These are phyloP conservation scores for Populus tomentosa DNA, from an alignment of 441 rosid genomes.

Conservation along the genomic window DNA sequence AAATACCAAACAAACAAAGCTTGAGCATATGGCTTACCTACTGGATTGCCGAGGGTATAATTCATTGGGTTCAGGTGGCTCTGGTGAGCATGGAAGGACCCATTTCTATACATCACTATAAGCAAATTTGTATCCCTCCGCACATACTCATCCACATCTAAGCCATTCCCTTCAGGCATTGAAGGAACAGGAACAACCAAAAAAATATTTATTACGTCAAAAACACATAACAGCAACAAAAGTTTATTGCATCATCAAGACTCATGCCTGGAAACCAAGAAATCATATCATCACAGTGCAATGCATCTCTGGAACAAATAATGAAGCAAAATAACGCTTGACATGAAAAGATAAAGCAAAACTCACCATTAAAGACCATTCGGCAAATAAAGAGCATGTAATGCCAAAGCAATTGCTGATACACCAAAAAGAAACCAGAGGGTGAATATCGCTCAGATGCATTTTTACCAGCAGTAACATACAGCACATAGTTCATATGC, in stretches of 20 bases:
- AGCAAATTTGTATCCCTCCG: conserved; percentile 95
- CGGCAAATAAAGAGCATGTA: conserved; percentile 99
- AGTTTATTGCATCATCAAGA: conserved; percentile 14
- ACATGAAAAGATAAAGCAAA: conserved; percentile 14
- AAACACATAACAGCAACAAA: conserved; percentile 11
- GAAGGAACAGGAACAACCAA: conserved; percentile 20
- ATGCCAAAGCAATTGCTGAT: conserved; percentile 94
- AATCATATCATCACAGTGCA: conserved; percentile 13
- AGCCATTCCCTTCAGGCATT: conserved; percentile 76
- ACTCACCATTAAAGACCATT: conserved; percentile 97
- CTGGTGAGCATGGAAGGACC: conserved; percentile 96
- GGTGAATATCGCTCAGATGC: conserved; percentile 96
- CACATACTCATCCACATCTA: conserved; percentile 99
- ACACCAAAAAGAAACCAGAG: conserved; percentile 99
- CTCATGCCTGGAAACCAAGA: conserved; percentile 7
- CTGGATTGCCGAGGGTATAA: conserved; percentile 96
- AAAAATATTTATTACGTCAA: neutral
- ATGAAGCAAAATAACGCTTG: conserved; percentile 19
- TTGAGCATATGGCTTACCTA: conserved; percentile 45
- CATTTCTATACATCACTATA: conserved; percentile 95
- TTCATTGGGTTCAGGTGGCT: conserved; percentile 95
- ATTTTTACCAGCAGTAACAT: conserved; percentile 85
- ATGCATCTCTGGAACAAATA: conserved; percentile 11
- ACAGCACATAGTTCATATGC: conserved; percentile 99
- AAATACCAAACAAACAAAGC: neutral